Evolutionary conservation across 805 yeast species (phyloP), one percentile per base, ranked within the genome.

Genomic region (Lipomyces yamanashiensis): DNA sequence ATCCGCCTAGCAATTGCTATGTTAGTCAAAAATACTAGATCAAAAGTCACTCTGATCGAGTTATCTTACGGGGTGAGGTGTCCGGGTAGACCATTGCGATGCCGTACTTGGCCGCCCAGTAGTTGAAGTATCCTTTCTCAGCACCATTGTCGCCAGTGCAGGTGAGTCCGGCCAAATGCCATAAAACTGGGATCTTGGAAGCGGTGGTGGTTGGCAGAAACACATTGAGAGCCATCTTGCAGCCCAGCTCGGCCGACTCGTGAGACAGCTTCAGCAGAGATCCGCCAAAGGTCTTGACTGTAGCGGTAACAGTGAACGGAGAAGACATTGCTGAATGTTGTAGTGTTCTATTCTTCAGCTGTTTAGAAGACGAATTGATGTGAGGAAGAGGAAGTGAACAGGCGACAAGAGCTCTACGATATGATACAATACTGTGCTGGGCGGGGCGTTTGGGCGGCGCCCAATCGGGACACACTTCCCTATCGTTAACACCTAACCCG

Each of bases 51-150:
- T 21, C 12, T n/a, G 36, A 7, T 2, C 13, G 6, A 2, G 9
- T 3, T 9, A 39, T 41, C 67, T 17, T 53, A 64, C 98, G 85
- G 59, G 99, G 98, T 8, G 98, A 92, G 2, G 99, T 95, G 76
- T 93, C 99, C 19, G 99, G 98, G 76, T 89, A 92, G 0, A 93
- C 91, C 17, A 93, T 78, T 0, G 96, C 96, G 75, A 93, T 87
- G 4, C 96, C 96, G 72, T 86, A 85, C 72, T 88, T 82, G 68
- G 87, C 84, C 7, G 96, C 96, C 74, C 87, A 87, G 61, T 86
- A 84, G 71, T 87, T 93, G 80, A 92, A 83, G 70, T 87, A 90
- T 0, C 97, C 96, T 81, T 95, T 95, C 75, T 95, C 98, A 9
- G 92, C 82, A 59, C 96, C 96, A 74, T 92, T 95, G 78, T 90